Evolutionary conservation across 2,329 filamentous ascomycete species (phyloP).

Genomic region (Nakataea oryzae): DNA sequence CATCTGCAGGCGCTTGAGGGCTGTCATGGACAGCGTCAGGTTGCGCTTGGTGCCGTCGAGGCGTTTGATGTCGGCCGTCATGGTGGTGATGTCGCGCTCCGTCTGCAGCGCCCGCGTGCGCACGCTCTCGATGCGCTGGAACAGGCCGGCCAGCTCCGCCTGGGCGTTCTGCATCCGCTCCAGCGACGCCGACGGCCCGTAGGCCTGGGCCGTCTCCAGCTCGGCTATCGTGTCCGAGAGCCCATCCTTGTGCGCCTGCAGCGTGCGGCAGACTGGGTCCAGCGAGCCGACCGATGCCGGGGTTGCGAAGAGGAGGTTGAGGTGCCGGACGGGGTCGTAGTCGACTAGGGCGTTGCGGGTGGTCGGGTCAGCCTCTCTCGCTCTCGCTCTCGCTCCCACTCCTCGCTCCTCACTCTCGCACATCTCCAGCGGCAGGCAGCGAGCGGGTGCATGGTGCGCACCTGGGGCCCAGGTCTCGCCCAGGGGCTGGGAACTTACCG

Average conservation of each 20-base stretch:
- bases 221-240: conserved; percentile 67
- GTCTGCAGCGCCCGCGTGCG: conserved; percentile 82
- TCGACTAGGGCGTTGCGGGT: conserved; percentile 4
- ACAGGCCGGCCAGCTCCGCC: conserved; percentile 77
- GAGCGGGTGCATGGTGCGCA: neutral
- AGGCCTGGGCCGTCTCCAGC: conserved; percentile 69
- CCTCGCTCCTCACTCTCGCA: too few species aligned
- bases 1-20: conserved; percentile 95
- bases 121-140: conserved; percentile 90
- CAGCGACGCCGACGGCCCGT: conserved; percentile 77
- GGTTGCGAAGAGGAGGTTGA: conserved; percentile 89
- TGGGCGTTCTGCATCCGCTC: conserved; percentile 87
- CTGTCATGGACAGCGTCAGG: conserved; percentile 93
- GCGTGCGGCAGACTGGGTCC: conserved; percentile 58
- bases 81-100: conserved; percentile 90
- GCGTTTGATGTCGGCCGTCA: conserved; percentile 98
- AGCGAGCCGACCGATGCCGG: conserved; percentile 76
- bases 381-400: too few species aligned
- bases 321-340: conserved; percentile 69
- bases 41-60: conserved; percentile 95
- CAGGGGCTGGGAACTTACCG: conserved; percentile 6
- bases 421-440: neutral
- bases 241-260: conserved; percentile 69
- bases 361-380: neutral
- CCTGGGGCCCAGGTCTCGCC: neutral